A percentile compares a stretch with the other conserved stretches of the same genome.
Evolutionary conservation across 495 filamentous ascomycete genomes (phyloP).

Genomic region (Aspergillus mulundensis): DNA sequence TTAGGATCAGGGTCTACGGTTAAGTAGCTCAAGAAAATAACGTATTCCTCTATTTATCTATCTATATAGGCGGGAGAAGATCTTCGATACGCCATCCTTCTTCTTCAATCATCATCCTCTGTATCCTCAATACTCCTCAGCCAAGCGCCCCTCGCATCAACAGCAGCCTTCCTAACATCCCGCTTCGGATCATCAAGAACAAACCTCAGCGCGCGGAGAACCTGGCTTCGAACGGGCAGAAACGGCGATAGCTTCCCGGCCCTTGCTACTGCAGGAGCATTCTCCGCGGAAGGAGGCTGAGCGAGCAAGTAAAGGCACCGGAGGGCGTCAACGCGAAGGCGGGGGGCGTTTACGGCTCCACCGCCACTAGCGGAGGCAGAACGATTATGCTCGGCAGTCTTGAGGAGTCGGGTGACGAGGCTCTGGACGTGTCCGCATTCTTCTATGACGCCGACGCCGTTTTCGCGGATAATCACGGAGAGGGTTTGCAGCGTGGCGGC

Average conservation of each 20-base stretch:
- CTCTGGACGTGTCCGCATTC: slow-evolving; percentile 58
- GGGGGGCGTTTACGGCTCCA: slow-evolving; percentile 30
- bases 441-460: slow-evolving; percentile 45
- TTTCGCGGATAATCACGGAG: slow-evolving; percentile 54
- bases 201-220: slow-evolving; percentile 49
- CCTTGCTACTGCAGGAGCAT: slow-evolving; percentile 29
- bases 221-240: slow-evolving; percentile 53
- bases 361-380: not conserved
- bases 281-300: slow-evolving; percentile 21
- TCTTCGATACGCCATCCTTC: not conserved
- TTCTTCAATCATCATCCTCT: slow-evolving; percentile 47
- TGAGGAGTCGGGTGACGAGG: slow-evolving; percentile 56
- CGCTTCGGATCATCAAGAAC: slow-evolving; percentile 66
- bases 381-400: slow-evolving; percentile 29
- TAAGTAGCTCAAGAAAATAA: no score
- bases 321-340: slow-evolving; percentile 50
- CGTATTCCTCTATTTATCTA: not conserved
- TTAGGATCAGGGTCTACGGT: no score
- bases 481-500: slow-evolving; percentile 60
- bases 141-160: slow-evolving; percentile 66
- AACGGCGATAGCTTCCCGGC: slow-evolving; percentile 43
- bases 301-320: slow-evolving; percentile 56
- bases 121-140: slow-evolving; percentile 57
- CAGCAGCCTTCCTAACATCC: slow-evolving; percentile 62
- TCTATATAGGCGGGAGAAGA: no score